These are phyloP conservation scores for Polytolypa hystricis DNA, from an alignment of 2,329 filamentous ascomycete genomes.

Conservation along the genomic window DNA sequence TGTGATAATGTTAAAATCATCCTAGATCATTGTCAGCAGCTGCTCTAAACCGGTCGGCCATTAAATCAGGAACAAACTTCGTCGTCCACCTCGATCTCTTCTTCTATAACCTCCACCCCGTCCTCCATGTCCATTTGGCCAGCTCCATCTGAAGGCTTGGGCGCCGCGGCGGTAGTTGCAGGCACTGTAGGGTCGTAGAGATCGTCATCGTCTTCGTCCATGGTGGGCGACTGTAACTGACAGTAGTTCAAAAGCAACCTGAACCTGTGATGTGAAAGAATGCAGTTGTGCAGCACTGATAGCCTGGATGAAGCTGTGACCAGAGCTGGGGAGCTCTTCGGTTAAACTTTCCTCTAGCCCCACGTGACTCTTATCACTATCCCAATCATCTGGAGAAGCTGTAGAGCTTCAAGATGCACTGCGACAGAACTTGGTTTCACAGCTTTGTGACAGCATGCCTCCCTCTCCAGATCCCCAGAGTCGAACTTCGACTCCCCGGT, in stretches of 20 bases:
- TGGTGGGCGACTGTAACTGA: conserved; percentile 18
- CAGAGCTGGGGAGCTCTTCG: conserved; percentile 4
- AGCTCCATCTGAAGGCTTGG: conserved; percentile 20
- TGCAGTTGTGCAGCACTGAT: not conserved
- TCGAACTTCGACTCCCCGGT: conserved; percentile 35
- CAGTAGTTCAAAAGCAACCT: not conserved
- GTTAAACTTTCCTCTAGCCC: conserved; percentile 1
- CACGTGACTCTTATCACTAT: too few relatives aligned
- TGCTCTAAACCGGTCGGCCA: too few relatives aligned
- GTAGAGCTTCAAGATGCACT: not conserved
- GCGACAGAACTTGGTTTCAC: too few relatives aligned
- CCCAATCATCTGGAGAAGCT: not conserved
- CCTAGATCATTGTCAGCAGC: conserved; percentile 21
- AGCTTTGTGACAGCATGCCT: conserved; percentile 6
- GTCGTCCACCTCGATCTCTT: conserved; percentile 26
- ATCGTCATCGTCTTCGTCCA: conserved; percentile 39
- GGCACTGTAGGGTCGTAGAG: conserved; percentile 34
- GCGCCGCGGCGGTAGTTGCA: conserved; percentile 20
- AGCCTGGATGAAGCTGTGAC: too few relatives aligned
- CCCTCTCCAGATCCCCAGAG: conserved; percentile 26
- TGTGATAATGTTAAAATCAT: conserved; percentile 41
- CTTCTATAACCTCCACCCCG: conserved; percentile 21
- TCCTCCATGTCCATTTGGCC: conserved; percentile 15
- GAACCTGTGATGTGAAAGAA: not conserved
- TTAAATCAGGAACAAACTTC: conserved; percentile 28